Evolutionary conservation across 495 filamentous ascomycete species (phyloP), one percentile per base, ranked within the genome.

Genomic region (Daldinia decipiens): DNA sequence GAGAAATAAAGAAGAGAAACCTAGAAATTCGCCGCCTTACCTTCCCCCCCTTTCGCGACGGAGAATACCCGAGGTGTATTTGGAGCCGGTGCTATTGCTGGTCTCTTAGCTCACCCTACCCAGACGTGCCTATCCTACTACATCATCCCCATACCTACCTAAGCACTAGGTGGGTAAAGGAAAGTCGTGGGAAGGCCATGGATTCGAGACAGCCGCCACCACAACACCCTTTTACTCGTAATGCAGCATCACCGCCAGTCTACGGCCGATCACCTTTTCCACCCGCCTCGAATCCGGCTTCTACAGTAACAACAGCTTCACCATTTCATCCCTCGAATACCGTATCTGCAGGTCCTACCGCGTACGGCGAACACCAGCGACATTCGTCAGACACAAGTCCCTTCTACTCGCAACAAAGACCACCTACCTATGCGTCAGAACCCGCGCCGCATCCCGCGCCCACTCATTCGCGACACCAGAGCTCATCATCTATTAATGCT

Each of bases 401-500:
- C 54, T 83, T 80, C 74, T 83, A 82, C 64, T 73, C 78, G 9
- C 78, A 77, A 26, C 78, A 80, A 39, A 80, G 82, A 75, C 77
- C 80, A 27, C 65, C 72, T 7, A 62, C 75, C 9, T 86, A 86
- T 72, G 77, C 78, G 50, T 72, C 79, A 34, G 84, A 85, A 19
- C 79, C 82, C 54, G 77, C 79, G 38, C 74, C 83, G 13, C 80
- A 84, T 73, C 76, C 79, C 51, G 74, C 79, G 54, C 73, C 78
- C 31, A 68, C 78, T 29, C 85, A 87, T 73, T 79, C 84, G 66
- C 84, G 85, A 70, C 84, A 86, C 68, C 83, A 79, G 54, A 87
- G 85, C 77, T 70, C 83, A 26, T 86, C 85, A 26, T 86, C 85
- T 17, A 76, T 86, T 15, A 81, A 81, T 27, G 82, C 79, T 8